Conservation (phyloP, 2,329 filamentous ascomycete species). For the Aureobasidium sp. region DNA sequence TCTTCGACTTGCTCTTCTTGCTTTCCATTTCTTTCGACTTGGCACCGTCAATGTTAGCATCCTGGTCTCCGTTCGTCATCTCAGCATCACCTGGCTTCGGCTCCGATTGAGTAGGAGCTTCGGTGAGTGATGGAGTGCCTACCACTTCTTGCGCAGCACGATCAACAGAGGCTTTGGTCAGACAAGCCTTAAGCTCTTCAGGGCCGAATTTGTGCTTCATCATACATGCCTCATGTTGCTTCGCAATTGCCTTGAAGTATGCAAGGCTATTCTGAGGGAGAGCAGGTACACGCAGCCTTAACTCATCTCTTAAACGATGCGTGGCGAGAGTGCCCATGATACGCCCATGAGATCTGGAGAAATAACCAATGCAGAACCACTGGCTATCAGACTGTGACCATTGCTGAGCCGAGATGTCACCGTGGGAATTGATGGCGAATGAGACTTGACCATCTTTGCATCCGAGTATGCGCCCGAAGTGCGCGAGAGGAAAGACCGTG, state of each 20-base stretch:
- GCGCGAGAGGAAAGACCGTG: slow-evolving; percentile 34
- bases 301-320: slow-evolving; percentile 32
- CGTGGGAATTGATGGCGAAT: slow-evolving; percentile 41
- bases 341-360: slow-evolving; percentile 34
- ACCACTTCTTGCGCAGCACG: neutral
- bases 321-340: slow-evolving; percentile 38
- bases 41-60: neutral
- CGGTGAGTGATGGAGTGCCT: neutral
- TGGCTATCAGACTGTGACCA: slow-evolving; percentile 34
- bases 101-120: neutral
- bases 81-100: neutral
- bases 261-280: slow-evolving; percentile 31
- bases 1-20: neutral
- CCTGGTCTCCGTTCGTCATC: neutral
- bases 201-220: slow-evolving; percentile 25
- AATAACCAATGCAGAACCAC: slow-evolving; percentile 41
- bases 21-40: neutral
- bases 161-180: slow-evolving; percentile 14
- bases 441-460: slow-evolving; percentile 35
- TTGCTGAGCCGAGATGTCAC: slow-evolving; percentile 41
- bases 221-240: slow-evolving; percentile 30
- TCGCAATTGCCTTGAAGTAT: slow-evolving; percentile 37
- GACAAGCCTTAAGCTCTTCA: slow-evolving; percentile 25
- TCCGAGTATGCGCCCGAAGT: slow-evolving; percentile 28
- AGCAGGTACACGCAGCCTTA: slow-evolving; percentile 22